Percentiles rank a stretch among this genome's conserved stretches.
These are phyloP conservation scores for Termitomyces sp. DNA, from an alignment of 1,284 basidiomycete species.

Conservation along the genomic window DNA sequence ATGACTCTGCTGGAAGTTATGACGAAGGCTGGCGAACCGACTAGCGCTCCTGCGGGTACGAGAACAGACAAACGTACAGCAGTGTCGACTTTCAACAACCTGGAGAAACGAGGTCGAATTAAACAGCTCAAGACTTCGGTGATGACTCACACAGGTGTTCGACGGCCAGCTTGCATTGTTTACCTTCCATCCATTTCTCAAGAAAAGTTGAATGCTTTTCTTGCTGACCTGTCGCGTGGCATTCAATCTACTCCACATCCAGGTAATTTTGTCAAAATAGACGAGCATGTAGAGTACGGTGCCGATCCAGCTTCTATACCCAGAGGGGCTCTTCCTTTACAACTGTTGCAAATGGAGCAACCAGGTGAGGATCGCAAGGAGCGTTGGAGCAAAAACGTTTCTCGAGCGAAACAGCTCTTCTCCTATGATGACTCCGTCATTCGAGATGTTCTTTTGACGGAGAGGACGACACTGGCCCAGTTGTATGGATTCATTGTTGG, in stretches of 20 bases:
- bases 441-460: slow-evolving; percentile 55
- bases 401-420: slow-evolving; percentile 45
- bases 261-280: slow-evolving; percentile 36
- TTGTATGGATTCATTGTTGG: slow-evolving; percentile 65
- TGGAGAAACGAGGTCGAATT: slow-evolving; percentile 60
- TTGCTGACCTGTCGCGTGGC: slow-evolving; percentile 43
- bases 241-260: slow-evolving; percentile 26
- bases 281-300: slow-evolving; percentile 51
- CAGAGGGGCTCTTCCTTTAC: slow-evolving; percentile 32
- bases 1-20: slow-evolving; percentile 51
- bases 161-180: slow-evolving; percentile 50
- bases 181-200: slow-evolving; percentile 54
- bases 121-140: slow-evolving; percentile 61
- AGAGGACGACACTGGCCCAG: slow-evolving; percentile 62
- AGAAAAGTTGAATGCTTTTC: slow-evolving; percentile 46
- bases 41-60: slow-evolving; percentile 62
- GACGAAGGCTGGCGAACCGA: slow-evolving; percentile 51
- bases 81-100: slow-evolving; percentile 47
- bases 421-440: slow-evolving; percentile 46
- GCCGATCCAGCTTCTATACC: slow-evolving; percentile 28
- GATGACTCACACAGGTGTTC: slow-evolving; percentile 45
- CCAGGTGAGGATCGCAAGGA: slow-evolving; percentile 34
- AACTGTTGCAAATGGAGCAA: slow-evolving; percentile 38
- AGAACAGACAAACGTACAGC: slow-evolving; percentile 72
- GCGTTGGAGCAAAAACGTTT: slow-evolving; percentile 38